Evolutionary conservation across 2,329 filamentous ascomycete genomes (phyloP).

Genomic region (Ceratocystis eucalypticola): DNA sequence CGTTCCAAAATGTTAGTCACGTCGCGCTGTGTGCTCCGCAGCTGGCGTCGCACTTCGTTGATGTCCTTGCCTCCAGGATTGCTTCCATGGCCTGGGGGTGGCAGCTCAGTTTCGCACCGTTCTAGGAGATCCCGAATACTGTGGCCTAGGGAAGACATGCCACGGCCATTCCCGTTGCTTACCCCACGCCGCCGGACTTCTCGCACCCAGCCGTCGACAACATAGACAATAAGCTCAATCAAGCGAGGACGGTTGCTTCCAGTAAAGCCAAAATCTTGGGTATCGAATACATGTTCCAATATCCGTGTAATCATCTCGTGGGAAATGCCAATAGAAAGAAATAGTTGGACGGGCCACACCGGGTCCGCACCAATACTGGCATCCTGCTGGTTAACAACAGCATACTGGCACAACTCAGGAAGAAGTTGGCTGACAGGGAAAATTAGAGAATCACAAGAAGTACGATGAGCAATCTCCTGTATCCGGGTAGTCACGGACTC

Average conservation of each 20-base stretch:
- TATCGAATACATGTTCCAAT: slow-evolving; percentile 44
- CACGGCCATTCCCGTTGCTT: slow-evolving; percentile 26
- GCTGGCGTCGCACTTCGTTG: slow-evolving; percentile 31
- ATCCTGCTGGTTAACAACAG: slow-evolving; percentile 45
- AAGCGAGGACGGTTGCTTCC: slow-evolving; percentile 37
- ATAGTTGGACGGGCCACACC: slow-evolving; percentile 44
- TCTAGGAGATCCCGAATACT: slow-evolving; percentile 39
- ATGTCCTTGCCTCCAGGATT: slow-evolving; percentile 36
- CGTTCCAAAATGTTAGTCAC: slow-evolving; percentile 34
- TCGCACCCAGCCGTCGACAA: slow-evolving; percentile 37
- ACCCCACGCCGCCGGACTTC: slow-evolving; percentile 34
- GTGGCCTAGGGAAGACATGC: slow-evolving; percentile 22
- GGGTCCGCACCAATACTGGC: slow-evolving; percentile 43
- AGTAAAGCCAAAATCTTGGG: slow-evolving; percentile 46
- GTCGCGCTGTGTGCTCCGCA: slow-evolving; percentile 33
- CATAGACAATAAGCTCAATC: slow-evolving; percentile 41
- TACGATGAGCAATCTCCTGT: slow-evolving; percentile 50
- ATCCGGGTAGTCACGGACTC: slow-evolving; percentile 54
- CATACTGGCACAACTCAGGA: slow-evolving; percentile 49
- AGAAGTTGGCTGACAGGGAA: slow-evolving; percentile 50
- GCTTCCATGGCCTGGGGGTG: slow-evolving; percentile 28
- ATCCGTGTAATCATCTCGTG: slow-evolving; percentile 43
- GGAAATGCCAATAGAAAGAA: slow-evolving; percentile 42
- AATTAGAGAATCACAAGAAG: slow-evolving; percentile 50
- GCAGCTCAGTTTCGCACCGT: slow-evolving; percentile 36